phyloP scores from a whole-genome alignment of 2,329 filamentous ascomycete genomes.

The Cladorrhinum sp. region DNA sequence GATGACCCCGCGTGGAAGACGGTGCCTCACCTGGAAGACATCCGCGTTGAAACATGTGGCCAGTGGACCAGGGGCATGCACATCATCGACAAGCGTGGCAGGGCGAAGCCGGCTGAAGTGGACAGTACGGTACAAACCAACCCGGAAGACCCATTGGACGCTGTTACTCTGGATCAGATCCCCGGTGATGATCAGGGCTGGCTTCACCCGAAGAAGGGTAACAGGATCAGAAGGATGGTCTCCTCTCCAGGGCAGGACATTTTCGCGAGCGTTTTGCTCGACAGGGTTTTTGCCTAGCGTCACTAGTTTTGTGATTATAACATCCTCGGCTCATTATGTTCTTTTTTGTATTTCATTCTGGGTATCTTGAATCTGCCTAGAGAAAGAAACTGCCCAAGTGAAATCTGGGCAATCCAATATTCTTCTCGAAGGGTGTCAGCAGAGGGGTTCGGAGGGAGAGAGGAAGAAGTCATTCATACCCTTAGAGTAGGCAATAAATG shows the following conservation, averaged over 20 bases:
- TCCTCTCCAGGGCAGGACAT: conserved; percentile 63
- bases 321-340: conserved; percentile 8
- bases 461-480: conserved; percentile 8
- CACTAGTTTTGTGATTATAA: not conserved
- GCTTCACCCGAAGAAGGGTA: conserved; percentile 71
- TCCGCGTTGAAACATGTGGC: conserved; percentile 82
- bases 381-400: not conserved
- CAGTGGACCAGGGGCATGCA: conserved; percentile 97
- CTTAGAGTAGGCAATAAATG: not conserved
- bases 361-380: conserved; percentile 18
- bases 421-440: conserved; percentile 22
- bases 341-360: conserved; percentile 7
- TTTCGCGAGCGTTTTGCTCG: conserved; percentile 65
- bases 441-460: not conserved
- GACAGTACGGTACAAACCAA: conserved; percentile 32
- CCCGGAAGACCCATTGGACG: conserved; percentile 43
- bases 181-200: conserved; percentile 72
- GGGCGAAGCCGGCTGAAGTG: conserved; percentile 49
- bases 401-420: not conserved
- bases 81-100: conserved; percentile 69
- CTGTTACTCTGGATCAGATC: conserved; percentile 50
- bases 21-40: conserved; percentile 66
- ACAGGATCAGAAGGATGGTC: conserved; percentile 74
- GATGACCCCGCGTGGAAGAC: conserved; percentile 57
- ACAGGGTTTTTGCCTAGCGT: conserved; percentile 58